Evolutionary conservation across 805 yeast species (phyloP).

Genomic region (Zygoascus flipseniorum): DNA sequence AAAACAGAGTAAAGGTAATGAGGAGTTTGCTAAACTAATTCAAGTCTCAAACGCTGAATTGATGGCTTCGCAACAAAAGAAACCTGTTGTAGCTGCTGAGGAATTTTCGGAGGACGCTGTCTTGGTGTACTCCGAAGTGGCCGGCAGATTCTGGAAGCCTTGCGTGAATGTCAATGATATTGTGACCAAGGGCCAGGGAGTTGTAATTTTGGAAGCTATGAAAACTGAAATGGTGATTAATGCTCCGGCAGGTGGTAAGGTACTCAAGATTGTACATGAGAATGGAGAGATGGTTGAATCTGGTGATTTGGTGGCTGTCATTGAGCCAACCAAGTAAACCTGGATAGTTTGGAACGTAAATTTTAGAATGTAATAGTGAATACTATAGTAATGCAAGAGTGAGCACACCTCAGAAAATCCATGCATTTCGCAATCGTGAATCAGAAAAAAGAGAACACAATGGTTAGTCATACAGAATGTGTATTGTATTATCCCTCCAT

Average conservation of each 20-base stretch:
- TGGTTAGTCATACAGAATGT: neutral
- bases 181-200: conserved; percentile 66
- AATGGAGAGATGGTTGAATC: conserved; percentile 97
- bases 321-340: conserved; percentile 33
- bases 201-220: conserved; percentile 94
- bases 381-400: neutral
- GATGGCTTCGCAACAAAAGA: conserved; percentile 42
- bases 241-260: conserved; percentile 41
- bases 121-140: conserved; percentile 83
- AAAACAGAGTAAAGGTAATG: conserved; percentile 73
- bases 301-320: conserved; percentile 87
- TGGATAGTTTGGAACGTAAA: neutral
- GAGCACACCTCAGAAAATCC: too few relatives aligned
- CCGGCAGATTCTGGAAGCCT: conserved; percentile 96
- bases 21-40: conserved; percentile 76
- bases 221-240: conserved; percentile 91
- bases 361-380: neutral
- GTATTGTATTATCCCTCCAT: neutral
- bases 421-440: neutral
- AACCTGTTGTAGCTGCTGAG: conserved; percentile 37
- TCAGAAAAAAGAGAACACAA: too few relatives aligned
- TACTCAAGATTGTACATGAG: conserved; percentile 42
- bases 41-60: conserved; percentile 73
- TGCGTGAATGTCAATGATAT: conserved; percentile 69
- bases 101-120: conserved; percentile 71